Evolutionary conservation across 345 rosid species (phyloP), one percentile per base, ranked within the genome.

Genomic region (Hypericum androsaemum): DNA sequence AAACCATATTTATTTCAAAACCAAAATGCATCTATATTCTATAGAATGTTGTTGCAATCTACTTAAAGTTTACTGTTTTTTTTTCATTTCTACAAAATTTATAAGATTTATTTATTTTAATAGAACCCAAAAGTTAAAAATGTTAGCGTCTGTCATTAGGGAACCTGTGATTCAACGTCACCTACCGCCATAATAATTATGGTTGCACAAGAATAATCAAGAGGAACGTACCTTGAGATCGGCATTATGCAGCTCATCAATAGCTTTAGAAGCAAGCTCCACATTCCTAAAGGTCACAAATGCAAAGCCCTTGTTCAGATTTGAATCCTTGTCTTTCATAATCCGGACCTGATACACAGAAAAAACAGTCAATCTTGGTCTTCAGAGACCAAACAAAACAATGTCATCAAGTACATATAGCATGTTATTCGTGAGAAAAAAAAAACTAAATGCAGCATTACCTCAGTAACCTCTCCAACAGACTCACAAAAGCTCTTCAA

Each of bases 391-490:
- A 41, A 52, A 39, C 49, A 57, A 57, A 46, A 52, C 56, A 1
- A 56, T 15, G 36, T 55, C 9, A 53, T 60, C 39, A 47, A 41
- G 59, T 44, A 48, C n/a, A 35, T 37, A 15, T 38, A 44, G 46
- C 28, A 59, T 38, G 14, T 16, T 10, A 53, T 36, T 40, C 13
- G 12, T n/a, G 39, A 41, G 13, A 32, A 15, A 35, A 3, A 8
- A 14, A 51, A 43, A 14, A 37, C 39, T 47, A 6, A 44, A 10
- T 5, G 1, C 8, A 47, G 35, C 53, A 22, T 61, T 71, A 90
- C 98, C 95, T 88, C 94, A 8, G 66, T 64, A 57, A 90, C 89
- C 82, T 79, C 84, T 59, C 98, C 98, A 54, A 80, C 61, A 41
- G 95, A 79, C 66, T 81, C 81, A 57, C 95, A 90, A 60, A 90